Evolutionary conservation across 108 stramenopile genomes (phyloP), one percentile per base, ranked within the genome.

Genomic region (Fragilariopsis cylindrus): DNA sequence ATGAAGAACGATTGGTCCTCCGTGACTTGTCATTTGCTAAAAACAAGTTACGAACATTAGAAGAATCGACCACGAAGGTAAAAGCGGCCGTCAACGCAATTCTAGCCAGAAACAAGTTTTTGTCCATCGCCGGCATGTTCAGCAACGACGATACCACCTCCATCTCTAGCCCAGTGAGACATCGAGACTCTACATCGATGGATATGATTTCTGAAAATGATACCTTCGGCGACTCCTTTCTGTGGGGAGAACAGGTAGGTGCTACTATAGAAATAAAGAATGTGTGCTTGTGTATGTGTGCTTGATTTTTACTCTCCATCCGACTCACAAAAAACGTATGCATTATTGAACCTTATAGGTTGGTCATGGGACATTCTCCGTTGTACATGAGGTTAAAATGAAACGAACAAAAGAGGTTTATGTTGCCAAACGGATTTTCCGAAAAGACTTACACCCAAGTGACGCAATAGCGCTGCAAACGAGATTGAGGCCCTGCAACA

Each of bases 291-390:
- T 30, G 30, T 30, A 30, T 30, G 30, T 53, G 52, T 53, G 52
- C 52, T 53, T 15, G 16, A n/a, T 62, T 3, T 18, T 39, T 30
- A 13, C 1, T 53, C 15, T 53, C 52, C 5, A 56, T 57, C 15
- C 57, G 15, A 39, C 50, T 43, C 48, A 49, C 48, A 39, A 48
- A 52, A 6, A 47, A 0, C 16, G 5, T 4, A 68, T 21, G n/a
- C 48, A 18, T 15, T 54, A 46, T 19, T 42, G 21, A 16, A 43
- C 41, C 9, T 41, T 15, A 4, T 60, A 70, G 84, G 79, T 94
- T 43, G 93, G 90, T 43, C 70, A 80, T 54, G 93, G 93, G 19
- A 83, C 85, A 16, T 94, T 89, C 70, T 87, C 88, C 6, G 85
- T 87, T 0, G 81, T 88, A 1, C 80, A 82, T 57, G 85, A 90